Evolutionary conservation across 2,329 filamentous ascomycete species (phyloP).

Genomic region (Monosporascus sp.): DNA sequence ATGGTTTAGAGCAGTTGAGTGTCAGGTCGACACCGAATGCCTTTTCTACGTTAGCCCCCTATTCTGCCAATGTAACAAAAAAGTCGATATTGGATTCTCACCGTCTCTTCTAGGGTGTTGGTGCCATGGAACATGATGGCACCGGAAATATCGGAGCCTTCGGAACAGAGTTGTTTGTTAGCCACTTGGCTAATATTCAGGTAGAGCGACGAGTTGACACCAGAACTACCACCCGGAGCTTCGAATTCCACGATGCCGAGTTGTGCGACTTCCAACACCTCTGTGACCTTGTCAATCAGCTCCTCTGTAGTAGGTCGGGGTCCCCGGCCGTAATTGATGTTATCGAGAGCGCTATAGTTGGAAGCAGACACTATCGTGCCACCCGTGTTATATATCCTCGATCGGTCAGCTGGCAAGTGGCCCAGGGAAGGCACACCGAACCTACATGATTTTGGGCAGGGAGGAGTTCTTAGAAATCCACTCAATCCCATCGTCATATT

Average conservation of each 20-base stretch:
- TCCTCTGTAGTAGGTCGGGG: conserved; percentile 17
- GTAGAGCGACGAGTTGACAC: conserved; percentile 27
- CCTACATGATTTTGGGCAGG: conserved; percentile 24
- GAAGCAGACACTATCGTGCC: conserved; percentile 31
- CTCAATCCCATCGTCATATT: not conserved
- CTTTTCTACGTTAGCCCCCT: not conserved
- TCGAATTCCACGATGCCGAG: conserved; percentile 24
- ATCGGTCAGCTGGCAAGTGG: not conserved
- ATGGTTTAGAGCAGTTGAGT: conserved; percentile 46
- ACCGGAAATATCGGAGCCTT: conserved; percentile 26
- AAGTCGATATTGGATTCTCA: not conserved
- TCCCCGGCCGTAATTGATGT: conserved; percentile 26
- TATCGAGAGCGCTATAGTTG: conserved; percentile 29
- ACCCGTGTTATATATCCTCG: conserved; percentile 19
- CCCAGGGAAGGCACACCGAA: not conserved
- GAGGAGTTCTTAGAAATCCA: conserved; percentile 21
- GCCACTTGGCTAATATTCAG: conserved; percentile 28
- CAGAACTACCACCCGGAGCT: conserved; percentile 22
- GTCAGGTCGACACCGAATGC: conserved; percentile 49
- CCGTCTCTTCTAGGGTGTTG: conserved; percentile 51
- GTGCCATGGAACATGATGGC: conserved; percentile 41
- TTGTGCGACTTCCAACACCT: conserved; percentile 27
- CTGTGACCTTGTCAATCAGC: conserved; percentile 26
- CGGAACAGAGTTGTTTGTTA: conserved; percentile 25
- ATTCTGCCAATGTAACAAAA: not conserved